Evolutionary conservation across 2,329 filamentous ascomycete species (phyloP).

Genomic region (Cryphonectria carpinicola): DNA sequence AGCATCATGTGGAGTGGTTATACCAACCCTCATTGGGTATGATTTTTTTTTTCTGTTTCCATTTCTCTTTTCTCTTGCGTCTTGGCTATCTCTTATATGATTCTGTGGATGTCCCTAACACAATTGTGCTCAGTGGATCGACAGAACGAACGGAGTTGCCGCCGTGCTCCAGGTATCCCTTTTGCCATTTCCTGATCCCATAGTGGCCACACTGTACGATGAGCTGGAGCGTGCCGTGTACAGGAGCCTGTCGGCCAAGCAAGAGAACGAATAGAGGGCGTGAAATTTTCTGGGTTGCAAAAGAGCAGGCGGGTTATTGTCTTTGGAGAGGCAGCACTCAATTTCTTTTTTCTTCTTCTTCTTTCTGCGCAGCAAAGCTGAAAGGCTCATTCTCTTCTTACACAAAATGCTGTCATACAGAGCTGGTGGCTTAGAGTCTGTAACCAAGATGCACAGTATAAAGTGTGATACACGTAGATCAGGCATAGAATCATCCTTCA

Average conservation of each 20-base stretch:
- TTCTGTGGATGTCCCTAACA: neutral
- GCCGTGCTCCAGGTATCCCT: conserved; percentile 15
- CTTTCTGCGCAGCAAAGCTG: neutral
- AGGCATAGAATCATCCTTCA: neutral
- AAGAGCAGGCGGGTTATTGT: neutral
- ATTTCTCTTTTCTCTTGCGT: neutral
- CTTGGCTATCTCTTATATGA: too few relatives aligned
- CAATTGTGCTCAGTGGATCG: conserved; percentile 18
- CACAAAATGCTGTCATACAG: neutral
- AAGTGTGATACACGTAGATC: neutral
- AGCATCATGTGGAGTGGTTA: conserved; percentile 26
- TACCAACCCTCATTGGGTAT: conserved; percentile 23
- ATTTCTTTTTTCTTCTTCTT: neutral
- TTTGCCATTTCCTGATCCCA: conserved; percentile 8
- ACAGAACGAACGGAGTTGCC: conserved; percentile 14
- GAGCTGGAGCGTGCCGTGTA: conserved; percentile 16
- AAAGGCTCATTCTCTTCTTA: neutral
- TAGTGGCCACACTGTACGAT: conserved; percentile 17
- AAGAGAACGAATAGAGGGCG: neutral
- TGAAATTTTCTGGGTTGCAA: neutral
- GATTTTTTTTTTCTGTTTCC: neutral
- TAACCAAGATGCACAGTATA: neutral
- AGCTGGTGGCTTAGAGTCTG: neutral
- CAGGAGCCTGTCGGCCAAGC: neutral
- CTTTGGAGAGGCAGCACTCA: neutral